These are phyloP conservation scores for Austroboletus olivaceoglutinosus DNA, from an alignment of 1,284 basidiomycete species.

Conservation along the genomic window DNA sequence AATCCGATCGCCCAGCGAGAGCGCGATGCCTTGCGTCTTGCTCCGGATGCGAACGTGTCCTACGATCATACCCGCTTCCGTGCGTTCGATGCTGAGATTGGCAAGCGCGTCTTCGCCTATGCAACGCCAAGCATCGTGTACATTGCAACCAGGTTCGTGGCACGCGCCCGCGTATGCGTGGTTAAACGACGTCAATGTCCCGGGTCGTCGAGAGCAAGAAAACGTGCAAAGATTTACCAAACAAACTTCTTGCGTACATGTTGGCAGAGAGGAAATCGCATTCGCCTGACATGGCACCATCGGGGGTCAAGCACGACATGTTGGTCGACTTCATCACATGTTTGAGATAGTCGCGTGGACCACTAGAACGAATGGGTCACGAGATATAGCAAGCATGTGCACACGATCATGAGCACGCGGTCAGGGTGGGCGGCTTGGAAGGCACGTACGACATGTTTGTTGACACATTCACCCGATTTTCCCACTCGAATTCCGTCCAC, in stretches of 20 bases:
- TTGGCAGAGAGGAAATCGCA: constrained; percentile 85
- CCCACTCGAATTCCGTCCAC: constrained; percentile 94
- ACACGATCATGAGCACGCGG: background rate
- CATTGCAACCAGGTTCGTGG: background rate
- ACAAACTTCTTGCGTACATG: constrained; percentile 76
- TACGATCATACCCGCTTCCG: constrained; percentile 76
- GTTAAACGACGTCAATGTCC: background rate
- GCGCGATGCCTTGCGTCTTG: constrained; percentile 94
- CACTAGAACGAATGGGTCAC: constrained; percentile 33
- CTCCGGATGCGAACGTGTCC: constrained; percentile 92
- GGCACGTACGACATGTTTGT: constrained; percentile 59
- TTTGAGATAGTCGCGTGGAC: constrained; percentile 71
- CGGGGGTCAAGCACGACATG: constrained; percentile 84
- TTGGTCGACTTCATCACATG: constrained; percentile 85
- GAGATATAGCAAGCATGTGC: background rate
- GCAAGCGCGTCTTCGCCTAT: constrained; percentile 94
- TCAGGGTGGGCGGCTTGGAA: background rate
- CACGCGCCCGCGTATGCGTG: background rate
- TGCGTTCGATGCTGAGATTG: constrained; percentile 92
- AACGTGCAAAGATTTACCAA: constrained; percentile 48
- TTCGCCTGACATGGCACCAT: constrained; percentile 77
- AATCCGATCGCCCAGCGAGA: constrained; percentile 90
- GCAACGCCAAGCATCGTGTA: background rate
- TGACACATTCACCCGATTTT: constrained; percentile 85
- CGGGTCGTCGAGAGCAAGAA: background rate